These are phyloP conservation scores for Umbilicus rupestris DNA, from an alignment of 164 flowering plant species.

Conservation along the genomic window DNA sequence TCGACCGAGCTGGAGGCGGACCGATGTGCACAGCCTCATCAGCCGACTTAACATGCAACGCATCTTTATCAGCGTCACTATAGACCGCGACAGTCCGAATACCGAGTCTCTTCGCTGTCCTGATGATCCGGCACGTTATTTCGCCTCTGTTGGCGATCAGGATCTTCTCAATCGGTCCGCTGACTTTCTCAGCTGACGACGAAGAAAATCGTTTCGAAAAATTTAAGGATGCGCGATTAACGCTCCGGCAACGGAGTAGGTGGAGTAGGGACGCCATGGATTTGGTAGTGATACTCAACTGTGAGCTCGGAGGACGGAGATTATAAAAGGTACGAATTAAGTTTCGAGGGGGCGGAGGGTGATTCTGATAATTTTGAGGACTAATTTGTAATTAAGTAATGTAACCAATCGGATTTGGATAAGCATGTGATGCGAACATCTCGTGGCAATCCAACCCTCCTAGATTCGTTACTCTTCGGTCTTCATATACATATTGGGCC, in stretches of 20 bases:
- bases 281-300: not conserved
- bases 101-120: constrained; percentile 78
- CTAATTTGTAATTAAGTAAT: not conserved
- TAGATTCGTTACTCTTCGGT: not conserved
- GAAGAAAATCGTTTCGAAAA: not conserved
- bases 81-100: constrained; percentile 84
- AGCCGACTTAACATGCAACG: constrained; percentile 76
- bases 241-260: constrained; percentile 9
- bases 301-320: not conserved
- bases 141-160: constrained; percentile 91
- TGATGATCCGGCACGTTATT: constrained; percentile 78
- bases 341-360: not conserved
- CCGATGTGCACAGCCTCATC: constrained; percentile 87
- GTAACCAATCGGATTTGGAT: not conserved
- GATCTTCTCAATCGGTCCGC: constrained; percentile 60
- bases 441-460: constrained; percentile 3
- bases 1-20: constrained; percentile 77
- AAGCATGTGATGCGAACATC: not conserved
- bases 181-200: constrained; percentile 3
- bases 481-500: not conserved
- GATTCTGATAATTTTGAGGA: not conserved
- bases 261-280: constrained; percentile 33
- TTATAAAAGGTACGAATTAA: not conserved
- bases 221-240: constrained; percentile 3
- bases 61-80: constrained; percentile 78